Evolutionary conservation across 805 yeast species (phyloP), one percentile per base, ranked within the genome.

Genomic region (Nakazawaea ambrosiae): DNA sequence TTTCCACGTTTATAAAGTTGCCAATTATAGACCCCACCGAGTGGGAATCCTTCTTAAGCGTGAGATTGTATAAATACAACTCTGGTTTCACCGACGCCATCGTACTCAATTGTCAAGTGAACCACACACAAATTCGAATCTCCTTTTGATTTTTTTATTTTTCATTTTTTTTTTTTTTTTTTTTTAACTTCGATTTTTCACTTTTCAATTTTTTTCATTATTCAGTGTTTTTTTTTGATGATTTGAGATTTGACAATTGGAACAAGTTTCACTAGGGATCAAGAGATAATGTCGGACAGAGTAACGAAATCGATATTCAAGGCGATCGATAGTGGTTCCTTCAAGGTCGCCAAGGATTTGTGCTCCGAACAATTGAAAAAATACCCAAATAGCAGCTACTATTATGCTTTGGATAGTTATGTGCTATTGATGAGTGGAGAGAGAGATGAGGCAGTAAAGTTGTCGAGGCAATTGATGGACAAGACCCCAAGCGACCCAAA

Each of bases 21-120:
- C 96, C 96, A 5, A 75, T 66, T n/a, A 79, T 63, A 2, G 88
- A 68, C 23, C 57, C 56, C 5, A 69, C 54, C 3, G 77, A 66
- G 28, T 77, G 66, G 5, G 77, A 55, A 3, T 89, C 80, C 6
- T 62, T 66, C 45, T 70, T 70, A n/a, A 87, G 63, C 6, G 96
- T 84, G 43, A 83, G 64, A 48, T 85, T 72, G 58, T 85, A 87
- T 24, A 87, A 64, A 36, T 58, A 66, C 25, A 79, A 50, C n/a
- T 66, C 56, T 3, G 60, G 60, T 19, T 52, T 46, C 39, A 45
- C 40, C 25, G 47, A 34, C 3, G 38, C 34, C 37, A 34, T 29
- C 6, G 22, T 10, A 16, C 17, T 15, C 30, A n/a, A n/a, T n/a
- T n/a, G n/a, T n/a, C n/a, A n/a, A n/a, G n/a, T n/a, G n/a, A n/a